A percentile compares a stretch with the other conserved stretches of the same genome.
phyloP scores from a whole-genome alignment of 202 grass and related monocot species.

The Schoenoplectus triqueter region DNA sequence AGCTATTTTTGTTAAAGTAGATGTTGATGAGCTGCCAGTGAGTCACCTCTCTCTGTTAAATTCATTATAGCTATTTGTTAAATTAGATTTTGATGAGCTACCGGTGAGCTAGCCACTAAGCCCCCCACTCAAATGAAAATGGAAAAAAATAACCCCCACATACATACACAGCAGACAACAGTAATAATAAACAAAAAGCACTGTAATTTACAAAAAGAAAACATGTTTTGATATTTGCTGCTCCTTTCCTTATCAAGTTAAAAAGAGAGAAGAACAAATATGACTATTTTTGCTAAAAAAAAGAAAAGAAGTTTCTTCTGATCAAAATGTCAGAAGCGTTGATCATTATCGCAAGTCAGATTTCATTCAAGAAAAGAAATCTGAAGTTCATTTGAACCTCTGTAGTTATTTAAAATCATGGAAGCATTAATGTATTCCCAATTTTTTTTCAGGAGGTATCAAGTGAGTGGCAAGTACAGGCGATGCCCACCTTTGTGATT shows the following conservation, averaged over 20 bases:
- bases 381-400: neutral
- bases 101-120: neutral
- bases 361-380: neutral
- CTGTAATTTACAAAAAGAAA: neutral
- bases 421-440: neutral
- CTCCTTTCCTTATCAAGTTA: neutral
- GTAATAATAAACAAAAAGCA: neutral
- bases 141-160: neutral
- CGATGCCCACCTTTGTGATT: slow-evolving; percentile 84
- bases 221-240: neutral
- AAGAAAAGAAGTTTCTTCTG: neutral
- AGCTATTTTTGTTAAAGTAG: slow-evolving; percentile 76
- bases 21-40: slow-evolving; percentile 79
- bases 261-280: neutral
- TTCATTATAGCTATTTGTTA: neutral
- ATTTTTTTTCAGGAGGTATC: slow-evolving; percentile 61
- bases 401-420: neutral
- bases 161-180: neutral
- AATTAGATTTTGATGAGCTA: neutral
- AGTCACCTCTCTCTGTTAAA: neutral
- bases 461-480: slow-evolving; percentile 68
- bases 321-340: neutral
- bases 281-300: neutral
- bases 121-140: neutral
- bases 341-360: neutral